Evolutionary conservation across 352 stramenopile genomes (phyloP).

Genomic region (Globisporangium paroecandrum): DNA sequence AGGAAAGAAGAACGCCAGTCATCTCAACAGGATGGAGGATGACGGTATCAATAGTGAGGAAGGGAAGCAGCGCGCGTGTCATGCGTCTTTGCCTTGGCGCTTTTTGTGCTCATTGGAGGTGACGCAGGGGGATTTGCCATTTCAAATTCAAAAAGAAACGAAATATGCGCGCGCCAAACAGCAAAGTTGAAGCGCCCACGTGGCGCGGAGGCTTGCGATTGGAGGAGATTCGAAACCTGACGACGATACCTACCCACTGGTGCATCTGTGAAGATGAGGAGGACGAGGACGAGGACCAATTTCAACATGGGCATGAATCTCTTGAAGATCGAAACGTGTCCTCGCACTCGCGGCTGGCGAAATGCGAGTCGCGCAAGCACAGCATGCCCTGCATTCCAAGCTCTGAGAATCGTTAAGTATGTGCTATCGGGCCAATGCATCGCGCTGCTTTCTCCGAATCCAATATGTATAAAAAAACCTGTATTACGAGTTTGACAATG

Average conservation of each 20-base stretch:
- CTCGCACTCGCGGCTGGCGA: background rate
- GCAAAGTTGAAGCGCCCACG: background rate
- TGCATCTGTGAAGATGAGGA: background rate
- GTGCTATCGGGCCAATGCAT: background rate
- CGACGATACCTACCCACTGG: background rate
- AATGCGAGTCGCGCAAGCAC: background rate
- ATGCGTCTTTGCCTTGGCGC: background rate
- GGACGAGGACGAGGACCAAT: background rate
- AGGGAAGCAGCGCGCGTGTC: background rate
- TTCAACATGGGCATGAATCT: background rate
- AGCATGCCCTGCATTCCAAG: background rate
- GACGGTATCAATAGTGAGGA: background rate
- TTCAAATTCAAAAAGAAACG: constrained; percentile 7
- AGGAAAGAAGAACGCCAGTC: background rate
- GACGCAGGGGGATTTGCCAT: background rate
- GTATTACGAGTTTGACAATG: background rate
- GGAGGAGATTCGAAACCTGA: constrained; percentile 4
- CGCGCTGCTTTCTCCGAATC: background rate
- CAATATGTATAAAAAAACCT: background rate
- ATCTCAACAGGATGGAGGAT: background rate
- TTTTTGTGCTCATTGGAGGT: background rate
- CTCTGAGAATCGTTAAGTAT: background rate
- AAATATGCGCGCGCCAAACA: background rate
- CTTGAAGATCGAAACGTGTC: background rate
- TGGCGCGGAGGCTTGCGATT: constrained; percentile 12